Percentiles rank a stretch among this genome's conserved stretches.
phyloP scores from a whole-genome alignment of 192 early-diverging fungal genomes.

The Mortierella antarctica region DNA sequence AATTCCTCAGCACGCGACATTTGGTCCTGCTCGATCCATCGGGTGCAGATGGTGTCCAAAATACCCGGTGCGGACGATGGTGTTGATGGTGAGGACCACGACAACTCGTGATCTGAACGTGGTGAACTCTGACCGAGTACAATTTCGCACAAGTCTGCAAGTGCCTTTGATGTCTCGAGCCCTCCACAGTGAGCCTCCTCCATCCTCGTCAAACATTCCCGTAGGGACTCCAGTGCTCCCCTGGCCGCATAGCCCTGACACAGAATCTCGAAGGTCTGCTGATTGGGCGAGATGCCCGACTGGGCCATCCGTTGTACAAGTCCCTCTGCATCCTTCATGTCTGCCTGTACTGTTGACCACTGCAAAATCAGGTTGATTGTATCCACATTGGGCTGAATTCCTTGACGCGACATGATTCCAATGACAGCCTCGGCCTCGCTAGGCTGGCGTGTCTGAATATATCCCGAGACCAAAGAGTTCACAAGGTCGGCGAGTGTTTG shows the following conservation, averaged over 20 bases:
- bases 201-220: constrained; percentile 22
- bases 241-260: constrained; percentile 34
- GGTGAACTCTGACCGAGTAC: constrained; percentile 11
- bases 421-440: constrained; percentile 26
- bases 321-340: constrained; percentile 27
- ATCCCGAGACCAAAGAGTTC: constrained; percentile 30
- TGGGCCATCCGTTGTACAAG: constrained; percentile 17
- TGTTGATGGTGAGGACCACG: background rate
- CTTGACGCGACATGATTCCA: constrained; percentile 9
- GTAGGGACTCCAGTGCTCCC: constrained; percentile 10
- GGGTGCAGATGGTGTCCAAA: constrained; percentile 17
- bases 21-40: constrained; percentile 26
- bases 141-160: background rate
- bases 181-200: constrained; percentile 16
- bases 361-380: constrained; percentile 28
- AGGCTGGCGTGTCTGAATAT: constrained; percentile 14
- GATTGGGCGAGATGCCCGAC: constrained; percentile 21
- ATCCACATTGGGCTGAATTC: constrained; percentile 18
- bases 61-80: background rate
- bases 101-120: background rate
- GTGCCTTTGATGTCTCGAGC: background rate
- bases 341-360: constrained; percentile 28
- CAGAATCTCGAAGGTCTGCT: constrained; percentile 32
- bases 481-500: background rate
- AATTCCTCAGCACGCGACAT: constrained; percentile 28